Conservation (phyloP, 2,329 filamentous ascomycete genomes). For the Pseudocercospora crystallina region DNA sequence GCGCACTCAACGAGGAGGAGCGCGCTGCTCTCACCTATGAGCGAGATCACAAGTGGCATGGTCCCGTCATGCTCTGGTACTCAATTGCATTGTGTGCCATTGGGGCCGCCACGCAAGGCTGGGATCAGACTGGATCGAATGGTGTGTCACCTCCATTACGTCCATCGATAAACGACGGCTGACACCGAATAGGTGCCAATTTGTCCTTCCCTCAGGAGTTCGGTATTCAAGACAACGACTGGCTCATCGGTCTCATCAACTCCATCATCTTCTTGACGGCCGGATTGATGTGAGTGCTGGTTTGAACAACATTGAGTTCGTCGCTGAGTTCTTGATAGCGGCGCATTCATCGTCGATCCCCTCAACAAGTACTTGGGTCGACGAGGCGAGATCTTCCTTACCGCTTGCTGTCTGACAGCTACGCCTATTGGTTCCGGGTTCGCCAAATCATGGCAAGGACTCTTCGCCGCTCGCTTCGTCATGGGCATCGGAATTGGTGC, state of each 20-base stretch:
- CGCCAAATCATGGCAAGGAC: slow-evolving; percentile 59
- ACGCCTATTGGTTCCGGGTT: slow-evolving; percentile 68
- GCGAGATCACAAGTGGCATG: slow-evolving; percentile 65
- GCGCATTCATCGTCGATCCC: slow-evolving; percentile 58
- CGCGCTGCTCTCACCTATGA: slow-evolving; percentile 62
- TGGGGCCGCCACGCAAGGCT: slow-evolving; percentile 35
- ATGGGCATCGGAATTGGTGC: slow-evolving; percentile 60
- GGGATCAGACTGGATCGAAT: slow-evolving; percentile 37
- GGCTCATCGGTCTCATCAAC: slow-evolving; percentile 48
- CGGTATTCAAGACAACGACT: slow-evolving; percentile 30
- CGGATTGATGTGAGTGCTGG: slow-evolving; percentile 30
- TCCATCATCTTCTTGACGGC: slow-evolving; percentile 54
- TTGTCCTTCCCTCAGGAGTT: slow-evolving; percentile 33
- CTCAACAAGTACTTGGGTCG: slow-evolving; percentile 38
- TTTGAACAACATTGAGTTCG: neutral
- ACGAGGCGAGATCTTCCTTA: slow-evolving; percentile 41
- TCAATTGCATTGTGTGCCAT: slow-evolving; percentile 54
- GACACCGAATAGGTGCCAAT: slow-evolving; percentile 20
- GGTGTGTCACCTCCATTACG: slow-evolving; percentile 7
- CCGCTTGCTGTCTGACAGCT: slow-evolving; percentile 53
- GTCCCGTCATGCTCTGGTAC: slow-evolving; percentile 62
- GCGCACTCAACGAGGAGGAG: slow-evolving; percentile 61
- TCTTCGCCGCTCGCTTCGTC: slow-evolving; percentile 65
- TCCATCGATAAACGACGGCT: no score
- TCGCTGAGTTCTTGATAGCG: slow-evolving; percentile 18